Conservation (phyloP, 805 yeast genomes). For the Candida anglica region DNA sequence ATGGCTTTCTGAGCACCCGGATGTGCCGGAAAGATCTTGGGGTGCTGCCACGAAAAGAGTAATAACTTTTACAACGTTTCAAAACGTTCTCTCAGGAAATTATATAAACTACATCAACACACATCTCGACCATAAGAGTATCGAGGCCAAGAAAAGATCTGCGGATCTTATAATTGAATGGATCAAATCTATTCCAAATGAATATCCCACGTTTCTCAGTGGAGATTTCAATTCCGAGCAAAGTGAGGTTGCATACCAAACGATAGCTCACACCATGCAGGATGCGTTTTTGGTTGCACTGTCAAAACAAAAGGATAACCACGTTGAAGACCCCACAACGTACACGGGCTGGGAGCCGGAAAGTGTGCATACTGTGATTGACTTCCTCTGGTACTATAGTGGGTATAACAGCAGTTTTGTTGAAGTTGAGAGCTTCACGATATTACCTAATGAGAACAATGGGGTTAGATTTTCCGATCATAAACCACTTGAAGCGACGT, state of each 20-base stretch:
- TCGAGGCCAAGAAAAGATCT: conserved; percentile 40
- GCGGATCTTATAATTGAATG: conserved; percentile 41
- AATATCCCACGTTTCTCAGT: conserved; percentile 38
- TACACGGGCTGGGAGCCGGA: conserved; percentile 34
- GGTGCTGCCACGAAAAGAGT: conserved; percentile 39
- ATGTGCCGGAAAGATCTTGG: conserved; percentile 41
- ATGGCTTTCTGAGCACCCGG: conserved; percentile 56
- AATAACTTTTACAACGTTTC: conserved; percentile 33
- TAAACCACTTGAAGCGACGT: conserved; percentile 32
- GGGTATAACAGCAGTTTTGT: conserved; percentile 19
- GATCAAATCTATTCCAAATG: conserved; percentile 25
- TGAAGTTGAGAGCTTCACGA: conserved; percentile 11
- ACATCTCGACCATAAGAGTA: conserved; percentile 49
- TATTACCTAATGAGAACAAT: conserved; percentile 32
- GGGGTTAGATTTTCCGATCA: conserved; percentile 42
- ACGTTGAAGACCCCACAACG: conserved; percentile 15
- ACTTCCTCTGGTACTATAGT: conserved; percentile 32
- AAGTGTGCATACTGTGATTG: conserved; percentile 32
- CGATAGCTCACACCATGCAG: conserved; percentile 33
- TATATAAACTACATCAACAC: conserved; percentile 37
- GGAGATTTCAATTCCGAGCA: conserved; percentile 41
- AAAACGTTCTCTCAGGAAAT: conserved; percentile 10
- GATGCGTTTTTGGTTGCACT: conserved; percentile 27
- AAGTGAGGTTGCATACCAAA: conserved; percentile 20
- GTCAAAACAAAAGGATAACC: conserved; percentile 10